Evolutionary conservation across 2,329 filamentous ascomycete species (phyloP).

Genomic region (Cordyceps pruinosa): DNA sequence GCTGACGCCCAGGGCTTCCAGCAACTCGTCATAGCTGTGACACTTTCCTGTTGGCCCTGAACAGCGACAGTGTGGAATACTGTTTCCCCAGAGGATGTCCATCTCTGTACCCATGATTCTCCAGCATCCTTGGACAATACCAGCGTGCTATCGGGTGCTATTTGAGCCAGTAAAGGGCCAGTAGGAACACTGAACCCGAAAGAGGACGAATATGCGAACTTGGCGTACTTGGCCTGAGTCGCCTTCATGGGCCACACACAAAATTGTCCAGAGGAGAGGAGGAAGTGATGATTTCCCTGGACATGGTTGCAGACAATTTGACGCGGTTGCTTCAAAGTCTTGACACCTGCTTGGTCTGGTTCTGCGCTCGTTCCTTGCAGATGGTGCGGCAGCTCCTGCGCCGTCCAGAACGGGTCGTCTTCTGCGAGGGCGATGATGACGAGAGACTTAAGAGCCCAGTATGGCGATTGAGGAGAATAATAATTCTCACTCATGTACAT

Average conservation of each 20-base stretch:
- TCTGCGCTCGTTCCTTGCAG: neutral
- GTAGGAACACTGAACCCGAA: slow-evolving; percentile 40
- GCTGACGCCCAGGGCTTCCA: slow-evolving; percentile 12
- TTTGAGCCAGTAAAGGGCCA: slow-evolving; percentile 27
- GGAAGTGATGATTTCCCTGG: slow-evolving; percentile 32
- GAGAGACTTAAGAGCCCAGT: slow-evolving; percentile 48
- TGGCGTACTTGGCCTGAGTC: slow-evolving; percentile 38
- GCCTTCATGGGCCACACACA: slow-evolving; percentile 32
- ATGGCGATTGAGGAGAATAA: slow-evolving; percentile 49
- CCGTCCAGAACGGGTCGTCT: slow-evolving; percentile 38
- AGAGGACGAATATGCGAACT: slow-evolving; percentile 42
- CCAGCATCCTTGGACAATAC: slow-evolving; percentile 25
- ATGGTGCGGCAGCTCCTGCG: slow-evolving; percentile 28
- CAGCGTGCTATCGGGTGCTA: slow-evolving; percentile 27
- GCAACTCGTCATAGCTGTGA: neutral
- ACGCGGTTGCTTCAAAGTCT: slow-evolving; percentile 19
- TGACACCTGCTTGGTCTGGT: neutral
- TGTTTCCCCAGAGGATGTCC: slow-evolving; percentile 19
- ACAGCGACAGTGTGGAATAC: neutral
- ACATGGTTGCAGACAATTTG: slow-evolving; percentile 38
- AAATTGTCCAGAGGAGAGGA: slow-evolving; percentile 35
- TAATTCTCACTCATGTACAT: slow-evolving; percentile 51
- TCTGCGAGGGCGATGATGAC: slow-evolving; percentile 31
- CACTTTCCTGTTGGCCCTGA: neutral
- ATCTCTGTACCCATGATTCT: slow-evolving; percentile 25